phyloP scores from a whole-genome alignment of 352 stramenopile genomes.

The Phytophthora cactorum region DNA sequence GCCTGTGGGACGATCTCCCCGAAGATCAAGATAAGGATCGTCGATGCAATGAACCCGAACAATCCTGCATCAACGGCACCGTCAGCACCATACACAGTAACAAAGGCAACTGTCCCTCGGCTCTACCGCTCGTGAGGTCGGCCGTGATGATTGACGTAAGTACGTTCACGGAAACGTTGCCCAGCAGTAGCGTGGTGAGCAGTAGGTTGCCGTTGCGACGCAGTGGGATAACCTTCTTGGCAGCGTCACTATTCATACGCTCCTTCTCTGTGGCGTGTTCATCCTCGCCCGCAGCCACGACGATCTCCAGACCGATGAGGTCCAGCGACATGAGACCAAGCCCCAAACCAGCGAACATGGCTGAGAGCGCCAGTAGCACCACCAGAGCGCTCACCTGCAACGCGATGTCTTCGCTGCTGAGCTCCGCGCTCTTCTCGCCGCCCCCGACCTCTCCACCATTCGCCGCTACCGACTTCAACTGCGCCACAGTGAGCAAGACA shows the following conservation, averaged over 20 bases:
- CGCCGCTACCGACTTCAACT: conserved; percentile 8
- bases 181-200: conserved; percentile 97
- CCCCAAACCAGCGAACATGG: conserved; percentile 94
- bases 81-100: background rate
- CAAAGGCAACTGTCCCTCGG: background rate
- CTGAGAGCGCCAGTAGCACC: conserved; percentile 87
- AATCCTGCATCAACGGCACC: conserved; percentile 41
- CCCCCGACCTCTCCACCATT: conserved; percentile 12
- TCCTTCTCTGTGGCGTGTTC: conserved; percentile 71
- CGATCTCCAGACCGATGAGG: conserved; percentile 97
- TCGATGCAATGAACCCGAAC: conserved; percentile 95
- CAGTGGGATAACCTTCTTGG: conserved; percentile 88
- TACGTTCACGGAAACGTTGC: conserved; percentile 98
- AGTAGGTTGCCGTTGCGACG: conserved; percentile 96
- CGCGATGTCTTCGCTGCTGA: conserved; percentile 29
- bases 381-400: conserved; percentile 60
- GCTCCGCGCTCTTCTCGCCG: conserved; percentile 6
- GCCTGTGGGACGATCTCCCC: conserved; percentile 95
- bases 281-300: conserved; percentile 93
- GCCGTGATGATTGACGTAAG: conserved; percentile 98
- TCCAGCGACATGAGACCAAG: conserved; percentile 98
- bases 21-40: conserved; percentile 96
- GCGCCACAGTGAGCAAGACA: conserved; percentile 6
- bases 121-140: conserved; percentile 78
- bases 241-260: conserved; percentile 58